Evolutionary conservation across 2,329 filamentous ascomycete species (phyloP), one percentile per base, ranked within the genome.

Genomic region (Myriosclerotinia curreyana): DNA sequence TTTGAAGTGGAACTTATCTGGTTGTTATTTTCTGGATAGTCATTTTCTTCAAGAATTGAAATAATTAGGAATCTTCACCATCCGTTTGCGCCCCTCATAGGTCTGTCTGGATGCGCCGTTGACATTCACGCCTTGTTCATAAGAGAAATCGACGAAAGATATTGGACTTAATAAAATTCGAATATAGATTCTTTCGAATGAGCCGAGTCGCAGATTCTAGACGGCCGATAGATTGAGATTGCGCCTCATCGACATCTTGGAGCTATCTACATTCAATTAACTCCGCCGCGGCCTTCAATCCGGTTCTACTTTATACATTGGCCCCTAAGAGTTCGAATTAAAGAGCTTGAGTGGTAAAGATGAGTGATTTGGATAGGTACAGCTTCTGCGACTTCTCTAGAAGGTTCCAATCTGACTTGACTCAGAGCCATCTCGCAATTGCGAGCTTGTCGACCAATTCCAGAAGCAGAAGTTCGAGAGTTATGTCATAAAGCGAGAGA

Each of bases 401-500:
- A 36, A 28, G 49, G n/a, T 17, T 44, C 14, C 51, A 22, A 59
- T 65, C 62, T 64, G 55, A 28, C 58, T 22, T 55, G 65, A 56
- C 66, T 25, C 69, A 97, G 94, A 79, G 93, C 93, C 66, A 99
- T 99, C 75, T 90, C 91, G 76, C 93, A 97, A 78, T 83, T 99
- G 75, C 92, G 95, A 81, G 90, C 92, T 75, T 99, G 95, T 79
- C 91, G 93, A 67, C 93, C 94, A 63, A 99, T 99, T 71, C 94
- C 95, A 67, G 95, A 99, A 80, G 83, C 88, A 49, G 91, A 98
- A 79, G 96, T 99, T 67, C 90, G 94, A 75, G 94, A 99, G 79
- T 84, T 99, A 71, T 98, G 95, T 79, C 94, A 97, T 82, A 97
- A 97, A 76, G 95, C 95, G 60, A 86, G 95, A 69, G 95, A 99